phyloP scores from a whole-genome alignment of 2,329 filamentous ascomycete genomes.

The Aspergillus floridensis region DNA sequence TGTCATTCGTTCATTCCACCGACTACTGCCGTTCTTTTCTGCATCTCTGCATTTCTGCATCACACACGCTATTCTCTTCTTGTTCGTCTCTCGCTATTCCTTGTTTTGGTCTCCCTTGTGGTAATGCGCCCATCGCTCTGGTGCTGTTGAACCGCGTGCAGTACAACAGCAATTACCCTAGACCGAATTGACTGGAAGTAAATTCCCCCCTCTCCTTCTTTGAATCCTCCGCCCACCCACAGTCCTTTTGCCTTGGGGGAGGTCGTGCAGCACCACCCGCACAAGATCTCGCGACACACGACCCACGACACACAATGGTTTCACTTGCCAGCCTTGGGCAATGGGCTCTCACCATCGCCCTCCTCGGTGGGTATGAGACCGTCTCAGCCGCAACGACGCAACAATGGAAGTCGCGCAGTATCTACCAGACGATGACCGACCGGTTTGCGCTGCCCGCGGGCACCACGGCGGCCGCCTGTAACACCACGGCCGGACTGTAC shows the following conservation, averaged over 20 bases:
- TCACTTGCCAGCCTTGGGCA: neutral
- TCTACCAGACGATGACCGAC: conserved; percentile 50
- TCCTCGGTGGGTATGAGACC: conserved; percentile 1
- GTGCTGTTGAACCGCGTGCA: neutral
- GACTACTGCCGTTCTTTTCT: neutral
- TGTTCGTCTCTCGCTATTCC: neutral
- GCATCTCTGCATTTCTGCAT: neutral
- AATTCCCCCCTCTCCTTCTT: neutral
- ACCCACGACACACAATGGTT: neutral
- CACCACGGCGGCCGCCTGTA: conserved; percentile 32
- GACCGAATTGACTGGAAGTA: neutral
- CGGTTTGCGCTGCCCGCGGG: conserved; percentile 45
- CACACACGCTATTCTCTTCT: neutral
- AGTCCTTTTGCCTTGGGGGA: neutral
- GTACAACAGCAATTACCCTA: neutral
- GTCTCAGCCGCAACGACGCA: conserved; percentile 24
- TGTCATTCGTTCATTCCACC: neutral
- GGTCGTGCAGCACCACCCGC: neutral
- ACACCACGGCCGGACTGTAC: conserved; percentile 36
- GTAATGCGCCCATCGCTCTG: neutral
- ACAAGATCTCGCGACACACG: too few species aligned
- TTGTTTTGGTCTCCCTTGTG: neutral
- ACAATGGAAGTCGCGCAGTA: conserved; percentile 43
- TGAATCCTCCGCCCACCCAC: neutral
- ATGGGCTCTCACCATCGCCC: neutral